A percentile compares a stretch with the other conserved stretches of the same genome.
Evolutionary conservation across 495 filamentous ascomycete species (phyloP).

Genomic region (Lasiosphaeria ovina): DNA sequence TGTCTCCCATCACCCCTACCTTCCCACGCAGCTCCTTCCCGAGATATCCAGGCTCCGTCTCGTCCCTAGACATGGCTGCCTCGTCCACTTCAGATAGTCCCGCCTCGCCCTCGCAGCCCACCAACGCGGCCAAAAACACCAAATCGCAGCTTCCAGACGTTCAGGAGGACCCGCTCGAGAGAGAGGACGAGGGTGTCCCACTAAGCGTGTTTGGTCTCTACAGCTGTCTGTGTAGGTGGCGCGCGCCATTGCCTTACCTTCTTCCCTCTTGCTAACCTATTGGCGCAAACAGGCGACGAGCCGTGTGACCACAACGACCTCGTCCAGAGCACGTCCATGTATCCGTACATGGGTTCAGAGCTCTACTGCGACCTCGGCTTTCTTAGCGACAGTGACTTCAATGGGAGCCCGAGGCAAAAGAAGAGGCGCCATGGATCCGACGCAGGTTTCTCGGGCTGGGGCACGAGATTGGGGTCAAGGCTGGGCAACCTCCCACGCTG

Average conservation of each 20-base stretch:
- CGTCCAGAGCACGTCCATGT: conserved; percentile 34
- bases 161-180: conserved; percentile 53
- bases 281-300: conserved; percentile 36
- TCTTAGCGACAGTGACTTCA: conserved; percentile 59
- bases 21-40: conserved; percentile 57
- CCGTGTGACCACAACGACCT: conserved; percentile 42
- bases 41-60: conserved; percentile 53
- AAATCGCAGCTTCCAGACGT: conserved; percentile 54
- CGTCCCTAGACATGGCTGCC: conserved; percentile 46
- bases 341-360: conserved; percentile 32
- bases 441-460: conserved; percentile 59
- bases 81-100: conserved; percentile 42
- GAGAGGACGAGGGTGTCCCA: conserved; percentile 55
- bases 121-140: conserved; percentile 37
- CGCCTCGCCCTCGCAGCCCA: conserved; percentile 42
- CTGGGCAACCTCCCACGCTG: conserved; percentile 72
- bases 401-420: conserved; percentile 51
- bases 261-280: conserved; percentile 2
- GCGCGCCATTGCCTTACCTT: background rate
- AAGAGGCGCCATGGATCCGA: conserved; percentile 61
- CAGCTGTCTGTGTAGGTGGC: conserved; percentile 52
- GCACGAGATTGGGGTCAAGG: conserved; percentile 65
- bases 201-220: conserved; percentile 39
- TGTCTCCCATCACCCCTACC: conserved; percentile 60
- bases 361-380: conserved; percentile 61